Evolutionary conservation across 148 eudicot genomes (phyloP).

Genomic region (Amaranthus hypochondriacus): DNA sequence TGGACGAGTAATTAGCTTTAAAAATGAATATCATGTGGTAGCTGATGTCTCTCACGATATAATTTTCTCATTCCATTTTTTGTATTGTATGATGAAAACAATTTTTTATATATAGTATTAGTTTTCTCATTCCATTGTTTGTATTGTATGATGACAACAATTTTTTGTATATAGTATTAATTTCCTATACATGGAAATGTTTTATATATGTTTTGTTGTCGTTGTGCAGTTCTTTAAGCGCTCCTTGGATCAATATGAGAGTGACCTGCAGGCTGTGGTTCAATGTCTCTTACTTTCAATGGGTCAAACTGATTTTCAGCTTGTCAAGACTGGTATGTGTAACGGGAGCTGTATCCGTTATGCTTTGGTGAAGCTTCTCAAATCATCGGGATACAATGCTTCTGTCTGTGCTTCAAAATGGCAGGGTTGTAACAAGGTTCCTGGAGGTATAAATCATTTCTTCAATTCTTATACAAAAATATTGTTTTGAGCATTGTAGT

Average conservation of each 20-base stretch:
- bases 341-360: conserved; percentile 73
- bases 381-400: conserved; percentile 80
- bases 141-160: too few relatives aligned
- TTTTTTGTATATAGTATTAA: not conserved
- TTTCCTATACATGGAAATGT: not conserved
- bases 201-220: not conserved
- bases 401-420: conserved; percentile 78
- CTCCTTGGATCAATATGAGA: conserved; percentile 60
- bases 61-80: too few relatives aligned
- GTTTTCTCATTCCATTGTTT: not conserved
- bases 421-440: conserved; percentile 69
- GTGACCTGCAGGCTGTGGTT: conserved; percentile 56
- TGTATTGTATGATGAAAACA: not conserved
- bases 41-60: not conserved
- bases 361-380: conserved; percentile 73
- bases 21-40: not conserved
- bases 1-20: not conserved
- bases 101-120: not conserved
- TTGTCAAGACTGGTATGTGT: conserved; percentile 55
- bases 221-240: conserved; percentile 60
- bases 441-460: conserved; percentile 59
- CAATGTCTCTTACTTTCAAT: conserved; percentile 64
- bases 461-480: not conserved
- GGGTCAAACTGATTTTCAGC: conserved; percentile 43
- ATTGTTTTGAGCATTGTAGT: not conserved